Evolutionary conservation across 1,284 basidiomycete species (phyloP).

Genomic region (Cryptococcus amylolentus): DNA sequence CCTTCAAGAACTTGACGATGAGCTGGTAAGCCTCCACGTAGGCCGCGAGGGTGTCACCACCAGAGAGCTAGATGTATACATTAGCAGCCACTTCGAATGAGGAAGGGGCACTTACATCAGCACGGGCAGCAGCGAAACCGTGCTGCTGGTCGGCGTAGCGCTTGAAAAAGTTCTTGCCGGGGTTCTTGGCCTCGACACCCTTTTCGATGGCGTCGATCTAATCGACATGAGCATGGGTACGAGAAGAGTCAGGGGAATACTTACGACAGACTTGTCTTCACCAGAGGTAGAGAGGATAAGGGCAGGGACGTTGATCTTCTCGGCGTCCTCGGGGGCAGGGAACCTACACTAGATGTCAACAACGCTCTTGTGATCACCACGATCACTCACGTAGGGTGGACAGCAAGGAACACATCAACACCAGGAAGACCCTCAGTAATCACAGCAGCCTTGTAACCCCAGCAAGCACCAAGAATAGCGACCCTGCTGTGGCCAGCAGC

Average conservation of each 20-base stretch:
- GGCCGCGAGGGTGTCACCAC: slow-evolving; percentile 21
- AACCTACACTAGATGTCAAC: slow-evolving; percentile 25
- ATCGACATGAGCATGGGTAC: neutral
- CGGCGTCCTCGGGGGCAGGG: slow-evolving; percentile 45
- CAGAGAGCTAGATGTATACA: slow-evolving; percentile 15
- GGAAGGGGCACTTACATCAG: slow-evolving; percentile 33
- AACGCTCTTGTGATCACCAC: no score
- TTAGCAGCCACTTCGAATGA: neutral
- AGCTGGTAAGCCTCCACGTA: slow-evolving; percentile 27
- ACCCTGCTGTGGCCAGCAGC: slow-evolving; percentile 37
- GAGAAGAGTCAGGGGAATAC: slow-evolving; percentile 4
- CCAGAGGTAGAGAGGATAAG: slow-evolving; percentile 50
- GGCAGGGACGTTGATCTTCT: slow-evolving; percentile 46
- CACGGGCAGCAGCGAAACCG: slow-evolving; percentile 51
- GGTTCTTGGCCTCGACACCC: slow-evolving; percentile 40
- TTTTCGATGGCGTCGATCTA: slow-evolving; percentile 38
- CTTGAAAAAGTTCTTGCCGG: slow-evolving; percentile 48
- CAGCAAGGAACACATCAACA: slow-evolving; percentile 34
- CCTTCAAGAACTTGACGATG: slow-evolving; percentile 29
- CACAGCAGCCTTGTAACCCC: slow-evolving; percentile 44
- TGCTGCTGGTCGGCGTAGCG: slow-evolving; percentile 45
- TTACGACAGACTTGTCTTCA: slow-evolving; percentile 47
- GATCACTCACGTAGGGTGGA: slow-evolving; percentile 44
- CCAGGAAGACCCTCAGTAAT: slow-evolving; percentile 19
- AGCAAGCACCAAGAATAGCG: slow-evolving; percentile 50